Base-by-base conservation (phyloP, 1,284 basidiomycete species). In the Omphalotus olearius region DNA sequence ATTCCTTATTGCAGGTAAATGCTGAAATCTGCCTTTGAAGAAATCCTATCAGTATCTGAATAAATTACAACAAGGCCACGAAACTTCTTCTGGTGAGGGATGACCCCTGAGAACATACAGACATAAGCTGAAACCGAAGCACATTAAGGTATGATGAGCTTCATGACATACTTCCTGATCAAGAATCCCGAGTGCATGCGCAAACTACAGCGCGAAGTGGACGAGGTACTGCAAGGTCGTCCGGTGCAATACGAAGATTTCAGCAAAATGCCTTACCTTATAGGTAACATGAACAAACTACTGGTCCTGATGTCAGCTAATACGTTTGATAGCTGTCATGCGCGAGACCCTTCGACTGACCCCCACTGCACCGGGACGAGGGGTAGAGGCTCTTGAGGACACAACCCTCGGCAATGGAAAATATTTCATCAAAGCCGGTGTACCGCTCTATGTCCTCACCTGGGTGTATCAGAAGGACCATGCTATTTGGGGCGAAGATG, bases 401-500 rank as follows among this genome's bases (percentile, higher is more conserved):
- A 69, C 68, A 0, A 66, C 66, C 1, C 56, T 73, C 18, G 67
- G 66, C 3, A 69, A 64, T 17, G 71, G 70, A 13, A 71, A 72
- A 58, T 79, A 78, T 56, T 59, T 62, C 17, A 56, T 79, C 45
- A 62, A 66, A 40, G 65, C 68, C 47, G 71, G 64, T 11, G 55
- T 61, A n/a, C 50, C 59, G 2, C 59, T 77, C 14, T 52, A 58
- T 0, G 57, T 75, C 4, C 58, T 70, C 7, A 62, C 66, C 2
- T 60, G 64, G 40, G 62, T 60, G 45, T 60, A 71, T 35, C 73
- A 75, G 47, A 63, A 68, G 11, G 76, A 80, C 60, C 70, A 71
- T 1, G 59, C 57, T 6, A 70, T 75, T 0, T 80, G 75, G 74
- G 78, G 78, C 2, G 70, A 73, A 20, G 76, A 80, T 61, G 76